A percentile compares a stretch with the other conserved stretches of the same genome.
phyloP scores from a whole-genome alignment of 768 basidiomycete genomes.

The Russula ochroleuca region DNA sequence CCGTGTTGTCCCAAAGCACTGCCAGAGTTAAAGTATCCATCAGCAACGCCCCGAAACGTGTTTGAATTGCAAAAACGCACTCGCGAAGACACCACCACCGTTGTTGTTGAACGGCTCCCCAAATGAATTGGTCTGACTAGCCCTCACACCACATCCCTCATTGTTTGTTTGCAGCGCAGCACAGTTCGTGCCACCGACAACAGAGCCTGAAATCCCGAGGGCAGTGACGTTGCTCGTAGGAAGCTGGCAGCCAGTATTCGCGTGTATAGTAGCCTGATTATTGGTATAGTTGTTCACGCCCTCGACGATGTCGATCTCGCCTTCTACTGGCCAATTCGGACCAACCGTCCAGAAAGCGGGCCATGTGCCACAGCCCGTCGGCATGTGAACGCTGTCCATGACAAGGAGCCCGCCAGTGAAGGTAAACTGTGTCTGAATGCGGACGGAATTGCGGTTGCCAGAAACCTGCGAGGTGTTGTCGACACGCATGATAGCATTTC shows the following conservation, averaged over 20 bases:
- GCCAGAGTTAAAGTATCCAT: constrained; percentile 26
- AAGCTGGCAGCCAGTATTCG: constrained; percentile 64
- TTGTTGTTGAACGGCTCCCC: constrained; percentile 84
- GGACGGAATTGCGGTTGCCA: constrained; percentile 68
- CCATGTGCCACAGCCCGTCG: constrained; percentile 86
- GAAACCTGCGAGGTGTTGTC: constrained; percentile 75
- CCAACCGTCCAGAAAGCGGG: constrained; percentile 49
- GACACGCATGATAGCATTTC: constrained; percentile 82
- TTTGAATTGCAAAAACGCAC: constrained; percentile 51
- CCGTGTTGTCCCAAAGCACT: constrained; percentile 75
- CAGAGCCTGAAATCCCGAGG: constrained; percentile 55
- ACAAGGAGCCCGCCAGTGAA: constrained; percentile 69
- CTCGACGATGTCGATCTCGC: constrained; percentile 84
- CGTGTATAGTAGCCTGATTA: constrained; percentile 82
- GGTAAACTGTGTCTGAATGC: constrained; percentile 60
- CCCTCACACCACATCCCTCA: constrained; percentile 77
- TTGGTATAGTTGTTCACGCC: constrained; percentile 77
- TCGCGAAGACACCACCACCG: constrained; percentile 86
- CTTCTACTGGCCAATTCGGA: constrained; percentile 60
- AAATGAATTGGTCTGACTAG: constrained; percentile 57
- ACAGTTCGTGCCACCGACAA: constrained; percentile 72
- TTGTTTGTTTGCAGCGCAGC: constrained; percentile 65
- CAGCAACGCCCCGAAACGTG: neutral
- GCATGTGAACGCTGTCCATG: constrained; percentile 86
- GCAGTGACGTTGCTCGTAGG: constrained; percentile 43